Percentiles rank a stretch among this genome's conserved stretches.
Conservation (phyloP, 1,284 basidiomycete species). For the Dichomitus squalens region DNA sequence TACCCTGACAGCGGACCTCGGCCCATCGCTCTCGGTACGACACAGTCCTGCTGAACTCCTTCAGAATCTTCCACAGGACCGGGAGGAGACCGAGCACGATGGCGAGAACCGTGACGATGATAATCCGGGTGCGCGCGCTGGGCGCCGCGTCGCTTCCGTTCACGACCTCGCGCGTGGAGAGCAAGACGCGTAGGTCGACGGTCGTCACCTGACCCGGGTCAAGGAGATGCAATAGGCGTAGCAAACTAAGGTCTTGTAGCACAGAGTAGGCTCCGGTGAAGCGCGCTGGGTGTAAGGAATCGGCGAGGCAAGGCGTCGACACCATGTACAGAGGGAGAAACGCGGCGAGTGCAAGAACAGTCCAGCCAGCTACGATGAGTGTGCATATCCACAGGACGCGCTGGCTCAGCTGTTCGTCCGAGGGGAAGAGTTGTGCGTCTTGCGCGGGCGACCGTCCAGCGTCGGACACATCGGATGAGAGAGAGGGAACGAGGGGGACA, state of each 20-base stretch:
- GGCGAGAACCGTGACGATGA: conserved; percentile 65
- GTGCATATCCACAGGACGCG: conserved; percentile 67
- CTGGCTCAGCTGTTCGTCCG: conserved; percentile 73
- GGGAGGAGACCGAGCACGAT: conserved; percentile 65
- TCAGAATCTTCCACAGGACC: conserved; percentile 64
- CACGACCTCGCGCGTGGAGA: conserved; percentile 33
- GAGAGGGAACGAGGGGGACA: conserved; percentile 63
- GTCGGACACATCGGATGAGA: conserved; percentile 58
- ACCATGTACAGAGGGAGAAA: conserved; percentile 74
- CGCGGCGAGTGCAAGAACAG: conserved; percentile 64
- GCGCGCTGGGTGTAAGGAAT: conserved; percentile 45
- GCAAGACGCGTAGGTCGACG: conserved; percentile 2
- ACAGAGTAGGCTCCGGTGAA: conserved; percentile 67
- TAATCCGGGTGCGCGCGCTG: conserved; percentile 59
- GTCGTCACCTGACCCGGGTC: conserved; percentile 49
- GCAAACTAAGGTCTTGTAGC: conserved; percentile 72
- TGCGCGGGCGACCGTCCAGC: conserved; percentile 48
- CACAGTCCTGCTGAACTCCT: conserved; percentile 60
- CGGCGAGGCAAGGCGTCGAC: conserved; percentile 64
- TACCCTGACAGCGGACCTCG: conserved; percentile 60
- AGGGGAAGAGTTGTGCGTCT: conserved; percentile 63
- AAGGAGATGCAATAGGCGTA: conserved; percentile 67
- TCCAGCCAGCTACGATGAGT: conserved; percentile 64
- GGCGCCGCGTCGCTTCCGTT: conserved; percentile 44
- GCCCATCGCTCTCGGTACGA: conserved; percentile 62